Evolutionary conservation across 495 filamentous ascomycete genomes (phyloP).

Genomic region (Lophium mytilinum): DNA sequence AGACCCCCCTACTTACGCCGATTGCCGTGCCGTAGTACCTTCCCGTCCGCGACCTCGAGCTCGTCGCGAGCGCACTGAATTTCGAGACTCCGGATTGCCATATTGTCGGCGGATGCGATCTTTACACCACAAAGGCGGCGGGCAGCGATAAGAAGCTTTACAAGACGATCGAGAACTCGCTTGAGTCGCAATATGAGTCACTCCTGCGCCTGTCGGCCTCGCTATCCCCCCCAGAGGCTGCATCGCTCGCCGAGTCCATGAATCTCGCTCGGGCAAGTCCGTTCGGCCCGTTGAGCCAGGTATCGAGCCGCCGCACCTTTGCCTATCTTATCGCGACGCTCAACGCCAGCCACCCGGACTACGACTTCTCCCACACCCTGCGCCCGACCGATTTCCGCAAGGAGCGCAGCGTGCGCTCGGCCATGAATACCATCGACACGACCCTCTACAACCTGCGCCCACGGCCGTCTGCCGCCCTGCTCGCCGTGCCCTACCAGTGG

Average conservation of each 20-base stretch:
- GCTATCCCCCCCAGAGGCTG: conserved; percentile 65
- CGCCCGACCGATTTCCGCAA: conserved; percentile 80
- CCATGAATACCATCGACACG: conserved; percentile 78
- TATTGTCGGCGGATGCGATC: conserved; percentile 83
- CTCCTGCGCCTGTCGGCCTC: conserved; percentile 73
- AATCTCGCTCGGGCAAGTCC: conserved; percentile 79
- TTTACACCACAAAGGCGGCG: conserved; percentile 94
- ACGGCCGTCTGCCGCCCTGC: conserved; percentile 30
- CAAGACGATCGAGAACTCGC: conserved; percentile 80
- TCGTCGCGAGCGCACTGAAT: conserved; percentile 80
- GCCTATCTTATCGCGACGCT: conserved; percentile 94
- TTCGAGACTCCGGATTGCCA: conserved; percentile 89
- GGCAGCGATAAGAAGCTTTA: conserved; percentile 94
- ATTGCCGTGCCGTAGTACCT: conserved; percentile 56
- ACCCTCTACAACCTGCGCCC: conserved; percentile 80
- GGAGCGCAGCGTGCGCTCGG: conserved; percentile 61
- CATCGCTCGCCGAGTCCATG: conserved; percentile 45
- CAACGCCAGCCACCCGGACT: conserved; percentile 96
- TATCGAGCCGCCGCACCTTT: conserved; percentile 81
- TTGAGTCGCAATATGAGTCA: conserved; percentile 83
- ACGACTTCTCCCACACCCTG: conserved; percentile 89
- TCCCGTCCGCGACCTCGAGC: conserved; percentile 79
- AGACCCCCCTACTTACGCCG: background rate
- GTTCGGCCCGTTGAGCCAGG: conserved; percentile 80
- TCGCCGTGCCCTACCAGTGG: conserved; percentile 19